Evolutionary conservation across 805 yeast genomes (phyloP).

Genomic region (Spencermartinsiella europaea): DNA sequence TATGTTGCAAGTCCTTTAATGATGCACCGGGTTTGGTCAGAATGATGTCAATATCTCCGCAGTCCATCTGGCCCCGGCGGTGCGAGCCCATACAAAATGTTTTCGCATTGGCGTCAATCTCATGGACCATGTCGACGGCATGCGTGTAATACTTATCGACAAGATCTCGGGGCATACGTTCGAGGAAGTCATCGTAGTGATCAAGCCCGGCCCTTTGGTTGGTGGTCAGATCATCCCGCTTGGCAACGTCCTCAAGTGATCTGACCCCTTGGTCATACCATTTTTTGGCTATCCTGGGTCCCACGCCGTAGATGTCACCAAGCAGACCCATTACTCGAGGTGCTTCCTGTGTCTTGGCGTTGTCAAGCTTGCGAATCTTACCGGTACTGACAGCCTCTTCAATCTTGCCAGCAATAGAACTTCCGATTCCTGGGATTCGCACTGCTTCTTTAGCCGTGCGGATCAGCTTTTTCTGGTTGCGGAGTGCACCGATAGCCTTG

Average conservation of each 20-base stretch:
- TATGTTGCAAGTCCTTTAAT: slow-evolving; percentile 21
- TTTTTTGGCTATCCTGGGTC: slow-evolving; percentile 36
- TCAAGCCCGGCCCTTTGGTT: slow-evolving; percentile 39
- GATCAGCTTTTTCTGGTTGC: slow-evolving; percentile 29
- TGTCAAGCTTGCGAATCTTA: slow-evolving; percentile 21
- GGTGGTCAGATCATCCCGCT: slow-evolving; percentile 28
- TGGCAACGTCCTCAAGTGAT: slow-evolving; percentile 36
- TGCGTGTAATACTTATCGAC: slow-evolving; percentile 38
- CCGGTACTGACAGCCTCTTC: slow-evolving; percentile 43
- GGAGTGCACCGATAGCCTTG: slow-evolving; percentile 38
- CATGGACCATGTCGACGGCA: slow-evolving; percentile 26
- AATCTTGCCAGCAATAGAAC: slow-evolving; percentile 39
- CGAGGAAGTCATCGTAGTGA: slow-evolving; percentile 44
- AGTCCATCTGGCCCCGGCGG: slow-evolving; percentile 41
- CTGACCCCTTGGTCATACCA: slow-evolving; percentile 39
- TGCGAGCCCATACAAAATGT: slow-evolving; percentile 47
- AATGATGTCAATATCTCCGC: slow-evolving; percentile 53
- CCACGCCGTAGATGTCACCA: slow-evolving; percentile 46
- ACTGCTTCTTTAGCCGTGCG: slow-evolving; percentile 36
- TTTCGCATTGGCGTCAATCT: slow-evolving; percentile 35
- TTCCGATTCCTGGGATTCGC: slow-evolving; percentile 39
- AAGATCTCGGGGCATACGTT: slow-evolving; percentile 42
- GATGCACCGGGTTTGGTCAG: slow-evolving; percentile 35
- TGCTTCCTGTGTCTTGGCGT: slow-evolving; percentile 20
- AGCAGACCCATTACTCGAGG: slow-evolving; percentile 32